A percentile compares a stretch with the other conserved stretches of the same genome.
phyloP scores from a whole-genome alignment of 306 rosid species.

The Hylodesmum podocarpum region DNA sequence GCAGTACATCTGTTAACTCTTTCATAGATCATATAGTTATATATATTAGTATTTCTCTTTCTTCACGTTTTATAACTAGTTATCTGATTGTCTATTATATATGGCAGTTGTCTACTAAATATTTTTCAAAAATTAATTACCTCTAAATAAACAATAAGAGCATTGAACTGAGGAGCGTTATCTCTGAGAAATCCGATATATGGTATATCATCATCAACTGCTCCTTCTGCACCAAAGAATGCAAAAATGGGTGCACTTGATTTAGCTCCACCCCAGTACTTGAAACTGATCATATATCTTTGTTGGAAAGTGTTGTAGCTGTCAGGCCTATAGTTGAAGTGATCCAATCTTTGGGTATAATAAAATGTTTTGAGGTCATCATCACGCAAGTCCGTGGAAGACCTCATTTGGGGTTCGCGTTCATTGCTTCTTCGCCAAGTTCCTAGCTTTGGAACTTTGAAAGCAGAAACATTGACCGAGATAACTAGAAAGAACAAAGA shows the following conservation, averaged over 20 bases:
- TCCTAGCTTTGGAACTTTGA: constrained; percentile 43
- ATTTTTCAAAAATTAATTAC: too few relatives aligned
- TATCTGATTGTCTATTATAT: too few relatives aligned
- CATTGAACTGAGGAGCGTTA: constrained; percentile 44
- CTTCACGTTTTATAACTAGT: too few relatives aligned
- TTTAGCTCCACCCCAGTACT: constrained; percentile 44
- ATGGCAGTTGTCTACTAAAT: too few relatives aligned
- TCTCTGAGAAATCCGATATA: constrained; percentile 37
- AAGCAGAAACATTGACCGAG: neutral
- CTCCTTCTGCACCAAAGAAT: constrained; percentile 48
- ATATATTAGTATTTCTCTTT: too few relatives aligned
- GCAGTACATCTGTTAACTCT: too few relatives aligned
- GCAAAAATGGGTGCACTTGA: constrained; percentile 54
- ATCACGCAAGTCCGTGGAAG: neutral
- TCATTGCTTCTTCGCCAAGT: neutral
- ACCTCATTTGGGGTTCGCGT: constrained; percentile 3
- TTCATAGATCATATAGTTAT: too few relatives aligned
- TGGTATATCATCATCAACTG: constrained; percentile 10
- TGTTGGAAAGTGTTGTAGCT: constrained; percentile 51
- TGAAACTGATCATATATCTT: constrained; percentile 42
- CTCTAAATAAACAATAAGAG: constrained; percentile 51
- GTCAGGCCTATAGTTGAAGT: constrained; percentile 53
- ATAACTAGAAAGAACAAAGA: neutral
- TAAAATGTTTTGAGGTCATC: constrained; percentile 30
- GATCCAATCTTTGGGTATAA: constrained; percentile 54